A percentile compares a stretch with the other conserved stretches of the same genome.
Conservation (phyloP, 148 eudicot species). For the Rheum nobile region DNA sequence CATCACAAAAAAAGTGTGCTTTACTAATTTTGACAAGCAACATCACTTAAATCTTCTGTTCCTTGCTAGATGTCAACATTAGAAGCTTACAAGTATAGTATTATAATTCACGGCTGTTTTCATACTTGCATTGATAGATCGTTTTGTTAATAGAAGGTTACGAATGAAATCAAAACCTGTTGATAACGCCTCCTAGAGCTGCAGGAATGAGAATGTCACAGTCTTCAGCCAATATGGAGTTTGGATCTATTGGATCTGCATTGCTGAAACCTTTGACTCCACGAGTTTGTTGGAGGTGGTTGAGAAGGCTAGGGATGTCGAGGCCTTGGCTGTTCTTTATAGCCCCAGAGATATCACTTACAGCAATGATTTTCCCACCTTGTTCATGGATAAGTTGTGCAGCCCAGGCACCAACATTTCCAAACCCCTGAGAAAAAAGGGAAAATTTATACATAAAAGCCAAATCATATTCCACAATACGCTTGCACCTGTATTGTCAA, state of each 20-base stretch:
- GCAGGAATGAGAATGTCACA: constrained; percentile 97
- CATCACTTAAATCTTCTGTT: neutral
- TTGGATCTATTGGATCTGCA: constrained; percentile 49
- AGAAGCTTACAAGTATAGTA: no score
- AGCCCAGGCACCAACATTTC: constrained; percentile 71
- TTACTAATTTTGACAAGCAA: neutral
- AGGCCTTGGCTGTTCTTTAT: constrained; percentile 63
- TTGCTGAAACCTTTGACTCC: constrained; percentile 79
- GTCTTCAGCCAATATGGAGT: constrained; percentile 74
- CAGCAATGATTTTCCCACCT: constrained; percentile 62
- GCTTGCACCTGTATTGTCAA: neutral
- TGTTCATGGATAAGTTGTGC: constrained; percentile 48
- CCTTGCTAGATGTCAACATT: neutral
- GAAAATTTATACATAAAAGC: neutral
- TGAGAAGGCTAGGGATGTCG: constrained; percentile 58
- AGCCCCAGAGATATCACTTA: constrained; percentile 66
- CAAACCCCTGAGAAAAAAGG: constrained; percentile 59
- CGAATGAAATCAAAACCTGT: constrained; percentile 29
- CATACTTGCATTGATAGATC: neutral
- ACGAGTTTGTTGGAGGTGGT: constrained; percentile 52
- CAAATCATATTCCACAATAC: neutral
- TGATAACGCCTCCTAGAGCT: constrained; percentile 98
- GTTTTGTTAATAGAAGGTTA: neutral
- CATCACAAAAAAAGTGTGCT: neutral
- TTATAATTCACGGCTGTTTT: no score